Percentiles rank a stretch among this genome's conserved stretches.
Conservation (phyloP, 2,329 filamentous ascomycete species). For the Penicillium italicum region DNA sequence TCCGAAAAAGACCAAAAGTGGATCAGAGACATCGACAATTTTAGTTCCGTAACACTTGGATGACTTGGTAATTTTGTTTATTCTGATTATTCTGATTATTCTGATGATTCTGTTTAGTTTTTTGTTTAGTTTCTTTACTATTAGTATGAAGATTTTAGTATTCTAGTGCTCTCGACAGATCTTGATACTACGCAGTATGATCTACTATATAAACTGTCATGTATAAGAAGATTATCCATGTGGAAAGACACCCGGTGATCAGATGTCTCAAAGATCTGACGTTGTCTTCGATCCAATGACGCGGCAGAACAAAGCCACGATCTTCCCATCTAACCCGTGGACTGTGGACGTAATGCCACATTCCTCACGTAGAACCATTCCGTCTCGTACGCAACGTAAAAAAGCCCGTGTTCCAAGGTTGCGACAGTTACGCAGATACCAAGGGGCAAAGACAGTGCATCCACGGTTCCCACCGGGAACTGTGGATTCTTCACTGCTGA, state of each 20-base stretch:
- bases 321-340: background rate
- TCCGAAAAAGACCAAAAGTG: constrained; percentile 25
- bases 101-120: too few species aligned
- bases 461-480: constrained; percentile 16
- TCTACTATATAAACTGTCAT: background rate
- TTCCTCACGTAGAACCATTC: background rate
- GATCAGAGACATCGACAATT: constrained; percentile 23
- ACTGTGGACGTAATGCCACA: background rate
- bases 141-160: too few species aligned
- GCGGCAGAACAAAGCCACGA: background rate
- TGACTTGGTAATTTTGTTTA: constrained; percentile 24
- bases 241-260: constrained; percentile 8
- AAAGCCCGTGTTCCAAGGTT: too few species aligned
- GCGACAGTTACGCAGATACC: background rate
- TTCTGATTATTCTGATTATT: too few species aligned
- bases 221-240: background rate
- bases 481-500: constrained; percentile 5
- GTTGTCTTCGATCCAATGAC: background rate
- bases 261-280: constrained; percentile 15
- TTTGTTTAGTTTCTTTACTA: too few species aligned
- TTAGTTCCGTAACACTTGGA: constrained; percentile 26
- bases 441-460: constrained; percentile 2
- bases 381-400: background rate
- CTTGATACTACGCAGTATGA: too few species aligned
- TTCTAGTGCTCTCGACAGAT: too few species aligned